Evolutionary conservation across 2,329 filamentous ascomycete genomes (phyloP).

Genomic region (Fusarium begoniae): DNA sequence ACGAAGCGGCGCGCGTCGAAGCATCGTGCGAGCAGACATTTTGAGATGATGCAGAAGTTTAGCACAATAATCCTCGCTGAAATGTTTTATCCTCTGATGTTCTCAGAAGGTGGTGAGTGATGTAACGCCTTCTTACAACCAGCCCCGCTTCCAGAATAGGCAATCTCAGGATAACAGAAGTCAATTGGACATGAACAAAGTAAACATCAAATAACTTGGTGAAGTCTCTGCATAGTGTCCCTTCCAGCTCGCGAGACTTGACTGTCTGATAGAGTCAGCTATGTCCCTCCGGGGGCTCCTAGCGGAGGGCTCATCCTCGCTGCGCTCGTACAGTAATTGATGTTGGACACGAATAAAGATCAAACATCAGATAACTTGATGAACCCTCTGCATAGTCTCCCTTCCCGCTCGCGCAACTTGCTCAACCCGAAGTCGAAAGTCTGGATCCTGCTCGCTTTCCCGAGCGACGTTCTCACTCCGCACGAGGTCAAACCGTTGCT

Average conservation of each 20-base stretch:
- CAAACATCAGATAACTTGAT: not conserved
- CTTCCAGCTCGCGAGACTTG: not conserved
- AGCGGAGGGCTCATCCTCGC: too few species aligned
- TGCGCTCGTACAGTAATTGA: too few species aligned
- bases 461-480: constrained; percentile 49
- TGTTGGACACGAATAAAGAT: not conserved
- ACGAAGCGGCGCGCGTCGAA: not conserved
- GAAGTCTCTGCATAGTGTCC: constrained; percentile 5
- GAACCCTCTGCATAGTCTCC: constrained; percentile 7
- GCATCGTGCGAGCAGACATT: not conserved
- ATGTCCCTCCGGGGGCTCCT: too few species aligned
- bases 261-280: too few species aligned
- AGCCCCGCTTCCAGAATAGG: constrained; percentile 15
- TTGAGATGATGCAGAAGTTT: accelerated
- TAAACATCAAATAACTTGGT: not conserved
- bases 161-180: not conserved
- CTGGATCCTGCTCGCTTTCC: constrained; percentile 50
- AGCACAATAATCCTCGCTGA: not conserved
- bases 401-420: not conserved
- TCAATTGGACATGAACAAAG: not conserved
- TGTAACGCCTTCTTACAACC: constrained; percentile 23
- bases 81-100: not conserved
- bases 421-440: constrained; percentile 47
- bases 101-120: constrained; percentile 4
- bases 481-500: constrained; percentile 48